phyloP scores from a whole-genome alignment of 1,284 basidiomycete species.

The Cystobasidium sp. region DNA sequence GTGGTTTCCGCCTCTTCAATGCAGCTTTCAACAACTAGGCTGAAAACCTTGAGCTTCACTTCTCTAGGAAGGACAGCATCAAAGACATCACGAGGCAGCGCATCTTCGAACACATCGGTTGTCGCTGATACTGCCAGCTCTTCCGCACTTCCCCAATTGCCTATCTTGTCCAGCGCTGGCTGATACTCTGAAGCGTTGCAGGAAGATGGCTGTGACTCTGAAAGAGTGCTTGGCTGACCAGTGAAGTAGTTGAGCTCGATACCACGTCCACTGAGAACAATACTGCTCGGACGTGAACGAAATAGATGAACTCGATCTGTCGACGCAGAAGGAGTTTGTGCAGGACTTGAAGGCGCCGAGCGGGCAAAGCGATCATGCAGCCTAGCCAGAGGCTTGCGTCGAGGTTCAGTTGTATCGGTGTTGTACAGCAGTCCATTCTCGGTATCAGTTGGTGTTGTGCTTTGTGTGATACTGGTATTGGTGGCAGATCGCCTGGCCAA shows the following conservation, averaged over 20 bases:
- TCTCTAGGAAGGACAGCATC: slow-evolving; percentile 25
- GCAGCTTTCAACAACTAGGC: slow-evolving; percentile 15
- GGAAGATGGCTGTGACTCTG: slow-evolving; percentile 11
- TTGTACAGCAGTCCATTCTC: background rate
- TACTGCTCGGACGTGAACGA: slow-evolving; percentile 34
- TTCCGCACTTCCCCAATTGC: background rate
- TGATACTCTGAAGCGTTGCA: slow-evolving; percentile 30
- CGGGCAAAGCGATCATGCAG: slow-evolving; percentile 33
- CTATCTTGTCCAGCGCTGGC: slow-evolving; percentile 21
- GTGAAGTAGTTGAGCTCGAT: slow-evolving; percentile 23
- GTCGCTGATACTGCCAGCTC: background rate
- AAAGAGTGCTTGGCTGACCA: background rate
- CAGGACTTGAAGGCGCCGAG: slow-evolving; percentile 23
- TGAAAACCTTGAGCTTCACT: slow-evolving; percentile 16
- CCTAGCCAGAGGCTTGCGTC: slow-evolving; percentile 12
- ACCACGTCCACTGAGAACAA: slow-evolving; percentile 28
- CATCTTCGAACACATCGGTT: slow-evolving; percentile 26
- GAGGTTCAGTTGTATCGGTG: background rate
- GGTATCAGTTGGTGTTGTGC: background rate
- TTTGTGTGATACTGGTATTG: background rate
- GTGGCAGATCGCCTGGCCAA: slow-evolving; percentile 12
- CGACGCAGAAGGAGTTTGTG: slow-evolving; percentile 12
- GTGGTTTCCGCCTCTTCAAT: background rate
- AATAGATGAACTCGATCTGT: slow-evolving; percentile 38
- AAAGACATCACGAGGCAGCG: slow-evolving; percentile 29